Conservation (phyloP, 2,329 filamentous ascomycete genomes). For the Grosmannia penicillata region DNA sequence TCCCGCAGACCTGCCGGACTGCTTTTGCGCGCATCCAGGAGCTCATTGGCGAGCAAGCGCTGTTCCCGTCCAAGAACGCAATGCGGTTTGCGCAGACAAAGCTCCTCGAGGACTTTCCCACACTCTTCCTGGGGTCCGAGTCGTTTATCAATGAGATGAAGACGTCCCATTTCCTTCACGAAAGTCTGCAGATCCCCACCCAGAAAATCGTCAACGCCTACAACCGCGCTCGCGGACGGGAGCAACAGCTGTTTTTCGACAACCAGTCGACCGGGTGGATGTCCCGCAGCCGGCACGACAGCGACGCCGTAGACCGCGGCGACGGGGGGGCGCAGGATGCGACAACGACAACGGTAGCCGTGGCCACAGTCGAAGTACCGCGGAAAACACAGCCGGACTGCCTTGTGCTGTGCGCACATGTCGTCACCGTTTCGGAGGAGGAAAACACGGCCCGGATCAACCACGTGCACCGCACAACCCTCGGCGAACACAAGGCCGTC, state of each 20-base stretch:
- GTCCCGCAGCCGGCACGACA: not conserved
- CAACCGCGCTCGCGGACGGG: not conserved
- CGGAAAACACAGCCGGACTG: not conserved
- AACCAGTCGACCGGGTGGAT: not conserved
- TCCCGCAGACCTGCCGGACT: not conserved
- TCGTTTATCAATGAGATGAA: not conserved
- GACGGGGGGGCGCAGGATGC: not conserved
- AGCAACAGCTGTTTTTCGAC: not conserved
- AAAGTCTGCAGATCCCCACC: not conserved
- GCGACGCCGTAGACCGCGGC: not conserved
- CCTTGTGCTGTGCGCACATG: not conserved
- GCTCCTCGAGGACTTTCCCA: not conserved
- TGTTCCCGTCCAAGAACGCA: not conserved
- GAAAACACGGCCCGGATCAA: not conserved
- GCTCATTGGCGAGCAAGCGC: not conserved
- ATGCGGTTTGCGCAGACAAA: not conserved
- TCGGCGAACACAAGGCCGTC: not conserved
- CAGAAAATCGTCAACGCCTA: not conserved
- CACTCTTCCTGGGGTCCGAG: not conserved
- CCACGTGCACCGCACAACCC: not conserved
- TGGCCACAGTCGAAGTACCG: not conserved
- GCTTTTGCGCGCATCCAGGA: not conserved
- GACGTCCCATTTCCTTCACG: slow-evolving; percentile 1
- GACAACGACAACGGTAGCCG: not conserved
- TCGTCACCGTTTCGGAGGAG: not conserved